Percentiles rank a stretch among this genome's conserved stretches.
phyloP scores from a whole-genome alignment of 2,329 filamentous ascomycete species.

The Didymella pomorum region DNA sequence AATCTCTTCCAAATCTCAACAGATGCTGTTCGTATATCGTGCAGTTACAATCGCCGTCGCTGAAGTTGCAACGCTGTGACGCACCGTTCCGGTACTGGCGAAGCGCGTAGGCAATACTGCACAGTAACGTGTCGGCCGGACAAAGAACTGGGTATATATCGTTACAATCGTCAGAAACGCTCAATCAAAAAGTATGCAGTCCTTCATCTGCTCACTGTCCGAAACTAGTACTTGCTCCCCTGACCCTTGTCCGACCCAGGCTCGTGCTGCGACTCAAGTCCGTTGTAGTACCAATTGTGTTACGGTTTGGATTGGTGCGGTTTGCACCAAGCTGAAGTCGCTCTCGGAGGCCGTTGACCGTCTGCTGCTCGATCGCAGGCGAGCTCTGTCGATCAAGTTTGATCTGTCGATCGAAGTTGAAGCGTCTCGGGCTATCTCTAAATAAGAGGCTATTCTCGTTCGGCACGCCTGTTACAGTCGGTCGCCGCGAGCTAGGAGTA shows the following conservation, averaged over 20 bases:
- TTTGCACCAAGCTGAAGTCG: conserved; percentile 38
- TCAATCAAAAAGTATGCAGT: conserved; percentile 16
- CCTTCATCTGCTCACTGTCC: conserved; percentile 43
- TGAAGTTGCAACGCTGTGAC: conserved; percentile 8
- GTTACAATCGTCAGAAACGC: conserved; percentile 38
- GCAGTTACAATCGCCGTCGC: neutral
- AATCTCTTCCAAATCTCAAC: conserved; percentile 11
- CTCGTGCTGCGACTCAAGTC: conserved; percentile 42
- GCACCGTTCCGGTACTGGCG: conserved; percentile 3
- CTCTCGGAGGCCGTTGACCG: conserved; percentile 32
- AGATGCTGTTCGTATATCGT: conserved; percentile 10
- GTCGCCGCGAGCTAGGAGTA: conserved; percentile 41
- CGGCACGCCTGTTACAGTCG: conserved; percentile 32
- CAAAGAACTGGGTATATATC: conserved; percentile 41
- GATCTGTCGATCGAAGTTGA: conserved; percentile 39
- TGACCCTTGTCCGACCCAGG: conserved; percentile 37
- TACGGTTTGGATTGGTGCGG: conserved; percentile 37
- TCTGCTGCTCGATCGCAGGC: conserved; percentile 44
- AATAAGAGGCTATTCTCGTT: conserved; percentile 42
- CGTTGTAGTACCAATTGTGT: conserved; percentile 38
- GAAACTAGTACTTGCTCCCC: conserved; percentile 35
- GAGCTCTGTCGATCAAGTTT: conserved; percentile 37
- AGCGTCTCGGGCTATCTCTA: conserved; percentile 39
- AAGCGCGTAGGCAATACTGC: conserved; percentile 3
- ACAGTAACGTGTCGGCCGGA: conserved; percentile 22